Evolutionary conservation across 2,329 filamentous ascomycete genomes (phyloP), one percentile per base, ranked within the genome.

Genomic region (Xenoacremonium recifei): DNA sequence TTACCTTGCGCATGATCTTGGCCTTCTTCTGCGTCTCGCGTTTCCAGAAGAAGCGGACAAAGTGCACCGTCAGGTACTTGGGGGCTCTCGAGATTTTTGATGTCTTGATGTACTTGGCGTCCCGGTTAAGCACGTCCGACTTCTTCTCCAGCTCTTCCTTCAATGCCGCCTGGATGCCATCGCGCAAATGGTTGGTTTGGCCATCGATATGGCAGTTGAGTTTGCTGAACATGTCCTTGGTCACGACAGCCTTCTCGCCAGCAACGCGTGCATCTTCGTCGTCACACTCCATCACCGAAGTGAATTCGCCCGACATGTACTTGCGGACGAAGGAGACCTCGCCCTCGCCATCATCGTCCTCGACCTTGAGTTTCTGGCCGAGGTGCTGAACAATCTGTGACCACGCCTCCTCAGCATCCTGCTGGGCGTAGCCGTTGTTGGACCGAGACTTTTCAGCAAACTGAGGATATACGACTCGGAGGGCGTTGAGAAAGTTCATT

Each of bases 1-100:
- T 92, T 43, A 99, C 93, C 70, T 97, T 99, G 63, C 91, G 88
- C 88, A 99, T 92, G 57, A 99, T 99, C 77, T 99, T 99, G 53
- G 92, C 91, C 76, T 99, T 99, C 75, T 97, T 97, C 67, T 95
- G 86, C 4, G 89, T 90, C 54, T 95, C 89, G 35, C 86, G 83
- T 62, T 95, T 92, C 93, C 93, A 99, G 73, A 92, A 96, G 72
- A 99, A 99, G 51, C 93, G 89, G 42, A 99, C 88, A 64, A 99
- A 96, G 67, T 99, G 93, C 4, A 99, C 89, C 0, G 93, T 93
- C 33, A 99, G 77, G 64, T 99, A 96, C 66, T 96, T 95, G 15
- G 93, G 93, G 36, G 96, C 74, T 16, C 92, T 85, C 10, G 91
- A 82, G 56, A 99, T 95, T 61, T 85, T 82, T n/a, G 89, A 93